Conservation (phyloP, 305 asterid species). For the Fraxinus ornus region DNA sequence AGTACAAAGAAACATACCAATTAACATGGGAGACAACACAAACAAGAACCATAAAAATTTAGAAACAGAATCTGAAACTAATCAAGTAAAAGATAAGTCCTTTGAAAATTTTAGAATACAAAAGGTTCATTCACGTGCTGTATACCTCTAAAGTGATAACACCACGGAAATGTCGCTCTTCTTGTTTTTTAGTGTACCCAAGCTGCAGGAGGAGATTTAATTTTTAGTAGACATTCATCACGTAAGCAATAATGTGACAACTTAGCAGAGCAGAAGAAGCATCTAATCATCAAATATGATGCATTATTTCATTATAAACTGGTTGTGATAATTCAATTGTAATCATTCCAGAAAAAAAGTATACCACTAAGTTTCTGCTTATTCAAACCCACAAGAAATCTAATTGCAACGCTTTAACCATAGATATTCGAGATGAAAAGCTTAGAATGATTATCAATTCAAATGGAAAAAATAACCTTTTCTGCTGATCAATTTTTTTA, state of each 20-base stretch:
- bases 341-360: neutral
- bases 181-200: slow-evolving; percentile 96
- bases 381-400: neutral
- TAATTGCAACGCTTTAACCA: neutral
- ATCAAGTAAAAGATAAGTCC: neutral
- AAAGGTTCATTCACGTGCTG: slow-evolving; percentile 2
- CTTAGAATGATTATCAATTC: neutral
- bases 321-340: neutral
- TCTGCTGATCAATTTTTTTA: neutral
- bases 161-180: slow-evolving; percentile 92
- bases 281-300: neutral
- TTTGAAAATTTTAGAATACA: neutral
- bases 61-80: neutral
- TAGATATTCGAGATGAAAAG: neutral
- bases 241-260: slow-evolving; percentile 8
- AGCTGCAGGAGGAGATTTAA: slow-evolving; percentile 54
- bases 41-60: neutral
- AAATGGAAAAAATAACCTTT: slow-evolving; percentile 2
- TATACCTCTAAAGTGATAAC: slow-evolving; percentile 85
- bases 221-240: slow-evolving; percentile 15
- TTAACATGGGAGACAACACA: neutral
- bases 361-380: neutral
- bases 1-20: neutral
- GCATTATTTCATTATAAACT: slow-evolving; percentile 5
- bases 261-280: neutral